These are phyloP conservation scores for Lycium barbarum DNA, from an alignment of 257 asterid genomes.

Conservation along the genomic window DNA sequence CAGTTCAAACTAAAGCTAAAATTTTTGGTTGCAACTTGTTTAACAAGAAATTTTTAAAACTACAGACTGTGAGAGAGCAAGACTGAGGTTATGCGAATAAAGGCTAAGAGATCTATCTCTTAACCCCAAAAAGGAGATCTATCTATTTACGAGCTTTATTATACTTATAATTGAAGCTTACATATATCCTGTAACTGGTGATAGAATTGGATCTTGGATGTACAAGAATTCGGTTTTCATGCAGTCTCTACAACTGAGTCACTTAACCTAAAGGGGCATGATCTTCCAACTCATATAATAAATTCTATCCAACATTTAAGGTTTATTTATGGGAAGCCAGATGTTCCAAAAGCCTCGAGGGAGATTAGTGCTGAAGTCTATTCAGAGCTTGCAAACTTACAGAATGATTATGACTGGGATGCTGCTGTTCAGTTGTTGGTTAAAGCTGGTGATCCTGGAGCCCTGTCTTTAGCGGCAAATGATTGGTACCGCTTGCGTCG, in stretches of 20 bases:
- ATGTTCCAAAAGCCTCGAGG: constrained; percentile 83
- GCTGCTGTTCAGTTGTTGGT: constrained; percentile 70
- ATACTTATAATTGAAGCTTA: constrained; percentile 20
- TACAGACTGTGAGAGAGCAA: neutral
- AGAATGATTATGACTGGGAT: constrained; percentile 78
- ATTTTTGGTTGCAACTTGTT: constrained; percentile 25
- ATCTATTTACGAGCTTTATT: constrained; percentile 15
- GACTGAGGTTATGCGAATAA: neutral
- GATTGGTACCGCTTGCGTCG: constrained; percentile 97
- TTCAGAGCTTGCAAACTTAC: constrained; percentile 70
- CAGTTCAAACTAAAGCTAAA: neutral
- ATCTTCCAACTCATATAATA: constrained; percentile 29
- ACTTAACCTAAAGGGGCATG: neutral
- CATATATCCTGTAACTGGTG: neutral
- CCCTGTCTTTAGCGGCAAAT: constrained; percentile 68
- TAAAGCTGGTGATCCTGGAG: constrained; percentile 88
- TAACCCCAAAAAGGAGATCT: too few relatives aligned
- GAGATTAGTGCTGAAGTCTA: constrained; percentile 72
- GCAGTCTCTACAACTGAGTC: neutral
- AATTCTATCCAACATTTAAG: constrained; percentile 49
- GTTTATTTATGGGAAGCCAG: constrained; percentile 96
- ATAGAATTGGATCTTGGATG: constrained; percentile 15
- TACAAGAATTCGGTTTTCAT: constrained; percentile 18
- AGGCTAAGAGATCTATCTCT: neutral
- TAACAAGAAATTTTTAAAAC: constrained; percentile 6